Base-by-base conservation (phyloP, 2,329 filamentous ascomycete genomes). In the Fonsecaea monophora region DNA sequence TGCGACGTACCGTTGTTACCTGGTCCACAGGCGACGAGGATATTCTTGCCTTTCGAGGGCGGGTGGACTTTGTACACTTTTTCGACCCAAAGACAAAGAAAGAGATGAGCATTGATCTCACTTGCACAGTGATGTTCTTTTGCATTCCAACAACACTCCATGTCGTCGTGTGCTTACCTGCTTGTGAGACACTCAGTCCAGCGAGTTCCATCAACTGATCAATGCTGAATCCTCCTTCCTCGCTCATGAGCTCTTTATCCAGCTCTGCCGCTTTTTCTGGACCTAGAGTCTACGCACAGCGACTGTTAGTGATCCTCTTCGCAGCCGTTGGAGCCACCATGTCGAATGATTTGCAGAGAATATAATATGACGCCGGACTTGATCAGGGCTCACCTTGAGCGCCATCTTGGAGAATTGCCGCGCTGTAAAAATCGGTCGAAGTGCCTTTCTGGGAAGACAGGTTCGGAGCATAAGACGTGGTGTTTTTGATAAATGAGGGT, bases 141-240 rank as follows among this genome's bases (percentile, higher is more conserved):
- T 12, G 21, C 25, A 54, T 6, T 15, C 25, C 53, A 34, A 48
- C 42, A 48, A 3, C 42, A 21, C n/a, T 5, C n/a, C 3, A 1
- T 55, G n/a, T n/a, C 25, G 12, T 1, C 8, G n/a, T 12, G 59
- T 18, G 56, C 68, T 61, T 76, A 94, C 92, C 89, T 59, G 91
- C 93, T 83, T 98, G 93, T 12, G 94, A 94, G 32, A 98, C 93
- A 0, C 93, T 94, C 0, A 99, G 85, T 0, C 95, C 95, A 53
- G 95, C 95, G 7, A 99, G 82, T 77, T 98, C 95, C 95, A 99
- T 98, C 57, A 99, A 83, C 79, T 99, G 95, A 76, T 98, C 95
- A 63, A 99, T 86, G 10, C 92, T 96, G 80, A 97, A 99, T 8
- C 91, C 93, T 45, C 87, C 87, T 0, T 89, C 87, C 10, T 87